phyloP scores from a whole-genome alignment of 2,329 filamentous ascomycete genomes.

The Fusarium chuoi region DNA sequence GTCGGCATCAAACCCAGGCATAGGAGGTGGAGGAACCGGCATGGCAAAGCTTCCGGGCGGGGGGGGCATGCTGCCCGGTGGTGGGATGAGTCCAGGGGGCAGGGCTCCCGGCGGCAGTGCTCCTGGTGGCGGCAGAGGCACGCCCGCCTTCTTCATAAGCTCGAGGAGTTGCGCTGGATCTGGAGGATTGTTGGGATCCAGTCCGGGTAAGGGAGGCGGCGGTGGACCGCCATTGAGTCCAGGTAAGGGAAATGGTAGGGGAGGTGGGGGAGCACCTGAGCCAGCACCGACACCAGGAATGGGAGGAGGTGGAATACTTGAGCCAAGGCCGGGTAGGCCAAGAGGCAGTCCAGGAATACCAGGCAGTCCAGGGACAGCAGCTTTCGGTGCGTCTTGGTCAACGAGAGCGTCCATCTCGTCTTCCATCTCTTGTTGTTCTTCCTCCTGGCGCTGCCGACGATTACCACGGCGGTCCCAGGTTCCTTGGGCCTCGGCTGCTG shows the following conservation, averaged over 20 bases:
- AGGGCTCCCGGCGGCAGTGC: constrained; percentile 55
- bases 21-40: constrained; percentile 52
- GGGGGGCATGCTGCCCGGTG: constrained; percentile 51
- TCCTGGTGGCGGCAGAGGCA: constrained; percentile 67
- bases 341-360: constrained; percentile 69
- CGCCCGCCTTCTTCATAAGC: constrained; percentile 72
- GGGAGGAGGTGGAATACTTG: constrained; percentile 54
- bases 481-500: constrained; percentile 92
- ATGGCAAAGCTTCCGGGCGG: constrained; percentile 49
- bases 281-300: constrained; percentile 62
- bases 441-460: constrained; percentile 82
- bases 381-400: constrained; percentile 80
- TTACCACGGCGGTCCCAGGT: constrained; percentile 88
- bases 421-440: constrained; percentile 92
- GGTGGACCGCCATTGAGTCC: constrained; percentile 57
- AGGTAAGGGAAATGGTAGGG: constrained; percentile 65
- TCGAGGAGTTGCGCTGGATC: constrained; percentile 71
- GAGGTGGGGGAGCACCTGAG: constrained; percentile 55
- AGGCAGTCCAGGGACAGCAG: constrained; percentile 54
- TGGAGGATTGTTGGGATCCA: constrained; percentile 69
- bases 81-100: constrained; percentile 59
- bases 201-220: constrained; percentile 63
- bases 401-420: constrained; percentile 93
- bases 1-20: constrained; percentile 49
- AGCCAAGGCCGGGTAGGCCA: constrained; percentile 56